phyloP scores from a whole-genome alignment of 148 eudicot species.

The Rhododendron kiyosumense region DNA sequence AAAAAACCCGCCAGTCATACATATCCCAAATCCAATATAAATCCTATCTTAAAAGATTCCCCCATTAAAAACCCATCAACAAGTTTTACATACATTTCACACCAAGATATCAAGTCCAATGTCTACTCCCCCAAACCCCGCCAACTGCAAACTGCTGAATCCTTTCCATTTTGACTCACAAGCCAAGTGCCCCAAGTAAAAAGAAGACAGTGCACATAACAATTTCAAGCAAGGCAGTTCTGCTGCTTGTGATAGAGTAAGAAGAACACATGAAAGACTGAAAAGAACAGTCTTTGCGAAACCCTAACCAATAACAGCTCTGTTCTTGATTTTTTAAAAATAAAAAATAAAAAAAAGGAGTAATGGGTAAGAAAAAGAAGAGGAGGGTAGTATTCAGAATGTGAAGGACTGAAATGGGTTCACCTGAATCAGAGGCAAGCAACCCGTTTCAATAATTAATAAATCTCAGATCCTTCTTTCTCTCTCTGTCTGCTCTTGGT shows the following conservation, averaged over 20 bases:
- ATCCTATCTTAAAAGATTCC: not conserved
- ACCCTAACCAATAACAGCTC: constrained; percentile 6
- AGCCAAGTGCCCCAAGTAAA: not conserved
- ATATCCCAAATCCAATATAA: not conserved
- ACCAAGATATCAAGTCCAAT: constrained; percentile 12
- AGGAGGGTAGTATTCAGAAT: not conserved
- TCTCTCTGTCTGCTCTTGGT: not conserved
- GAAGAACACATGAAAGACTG: not conserved
- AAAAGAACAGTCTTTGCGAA: not conserved
- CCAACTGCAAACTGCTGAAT: constrained; percentile 1
- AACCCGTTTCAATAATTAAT: constrained; percentile 32
- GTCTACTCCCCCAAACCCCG: constrained; percentile 3
- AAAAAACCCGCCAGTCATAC: not conserved
- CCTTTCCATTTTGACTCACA: constrained; percentile 6
- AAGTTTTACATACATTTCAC: not conserved
- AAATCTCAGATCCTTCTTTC: constrained; percentile 6
- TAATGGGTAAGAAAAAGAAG: not conserved
- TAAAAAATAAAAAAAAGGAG: not conserved
- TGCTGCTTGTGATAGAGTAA: not conserved
- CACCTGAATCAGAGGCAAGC: constrained; percentile 48
- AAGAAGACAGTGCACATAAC: not conserved
- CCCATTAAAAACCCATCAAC: not conserved
- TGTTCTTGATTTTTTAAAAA: not conserved
- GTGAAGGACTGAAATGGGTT: not conserved
- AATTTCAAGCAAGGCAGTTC: not conserved